Percentiles rank a stretch among this genome's conserved stretches.
phyloP scores from a whole-genome alignment of 306 rosid genomes.

The Vicia villosa region DNA sequence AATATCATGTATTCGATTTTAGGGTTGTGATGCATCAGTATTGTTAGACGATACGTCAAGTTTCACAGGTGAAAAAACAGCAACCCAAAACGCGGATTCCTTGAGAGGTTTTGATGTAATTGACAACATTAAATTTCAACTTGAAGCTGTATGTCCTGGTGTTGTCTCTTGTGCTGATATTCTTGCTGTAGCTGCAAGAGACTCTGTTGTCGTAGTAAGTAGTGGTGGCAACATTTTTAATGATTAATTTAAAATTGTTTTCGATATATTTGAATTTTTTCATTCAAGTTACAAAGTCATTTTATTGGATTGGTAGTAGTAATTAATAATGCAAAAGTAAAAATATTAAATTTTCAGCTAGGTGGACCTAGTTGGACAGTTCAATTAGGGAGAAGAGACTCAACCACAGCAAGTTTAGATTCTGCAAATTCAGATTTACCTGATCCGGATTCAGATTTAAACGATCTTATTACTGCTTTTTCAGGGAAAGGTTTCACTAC shows the following conservation, averaged over 20 bases:
- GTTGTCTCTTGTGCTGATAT: conserved; percentile 72
- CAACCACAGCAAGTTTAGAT: conserved; percentile 63
- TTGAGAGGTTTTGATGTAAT: conserved; percentile 61
- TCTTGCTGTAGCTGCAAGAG: conserved; percentile 62
- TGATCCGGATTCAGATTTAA: conserved; percentile 40
- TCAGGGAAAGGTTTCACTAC: conserved; percentile 56
- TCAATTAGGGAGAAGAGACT: conserved; percentile 67
- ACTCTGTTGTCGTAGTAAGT: conserved; percentile 60
- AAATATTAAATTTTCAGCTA: conserved; percentile 39
- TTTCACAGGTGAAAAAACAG: conserved; percentile 67
- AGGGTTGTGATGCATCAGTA: conserved; percentile 82
- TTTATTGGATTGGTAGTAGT: background rate
- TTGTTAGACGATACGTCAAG: conserved; percentile 61
- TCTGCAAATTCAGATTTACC: conserved; percentile 57
- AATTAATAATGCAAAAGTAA: background rate
- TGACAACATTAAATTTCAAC: conserved; percentile 53
- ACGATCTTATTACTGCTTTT: conserved; percentile 48
- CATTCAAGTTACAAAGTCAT: too few species aligned
- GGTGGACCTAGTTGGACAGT: conserved; percentile 59
- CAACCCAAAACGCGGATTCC: conserved; percentile 52
- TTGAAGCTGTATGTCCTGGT: conserved; percentile 51
- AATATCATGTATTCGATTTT: background rate
- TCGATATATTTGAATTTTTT: too few species aligned
- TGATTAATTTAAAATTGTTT: too few species aligned
- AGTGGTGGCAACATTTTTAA: too few species aligned